These are phyloP conservation scores for Kuraishia cidri DNA, from an alignment of 805 yeast genomes.

Conservation along the genomic window DNA sequence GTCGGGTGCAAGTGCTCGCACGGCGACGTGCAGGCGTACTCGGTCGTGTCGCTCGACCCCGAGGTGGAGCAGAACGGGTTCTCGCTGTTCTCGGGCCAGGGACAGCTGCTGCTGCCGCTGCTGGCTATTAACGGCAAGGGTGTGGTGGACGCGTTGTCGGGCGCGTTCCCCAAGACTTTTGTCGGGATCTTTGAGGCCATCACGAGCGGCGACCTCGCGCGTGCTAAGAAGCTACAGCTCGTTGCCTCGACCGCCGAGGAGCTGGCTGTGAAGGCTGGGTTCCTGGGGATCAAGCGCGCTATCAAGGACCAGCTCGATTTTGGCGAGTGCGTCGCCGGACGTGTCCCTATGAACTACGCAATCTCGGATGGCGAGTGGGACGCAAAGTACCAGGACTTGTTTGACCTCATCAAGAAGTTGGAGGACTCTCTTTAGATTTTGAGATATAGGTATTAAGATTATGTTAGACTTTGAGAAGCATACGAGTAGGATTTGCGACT, in stretches of 20 bases:
- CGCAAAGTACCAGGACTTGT: conserved; percentile 8
- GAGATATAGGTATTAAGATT: too few species aligned
- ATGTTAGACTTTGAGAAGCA: too few species aligned
- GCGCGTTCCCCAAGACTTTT: conserved; percentile 36
- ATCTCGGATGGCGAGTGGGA: conserved; percentile 21
- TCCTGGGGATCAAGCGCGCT: conserved; percentile 34
- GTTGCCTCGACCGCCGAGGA: conserved; percentile 32
- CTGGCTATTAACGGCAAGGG: conserved; percentile 33
- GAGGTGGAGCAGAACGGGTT: conserved; percentile 27
- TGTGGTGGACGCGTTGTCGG: conserved; percentile 38
- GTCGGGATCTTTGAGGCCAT: conserved; percentile 26
- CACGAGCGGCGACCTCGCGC: conserved; percentile 25
- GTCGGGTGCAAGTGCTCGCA: conserved; percentile 41
- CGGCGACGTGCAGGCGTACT: conserved; percentile 33
- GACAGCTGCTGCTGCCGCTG: conserved; percentile 38
- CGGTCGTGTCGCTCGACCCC: conserved; percentile 29
- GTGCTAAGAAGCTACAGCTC: conserved; percentile 30
- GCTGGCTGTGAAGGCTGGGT: conserved; percentile 25
- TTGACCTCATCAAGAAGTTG: conserved; percentile 5
- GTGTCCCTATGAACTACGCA: conserved; percentile 34
- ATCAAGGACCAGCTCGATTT: conserved; percentile 22
- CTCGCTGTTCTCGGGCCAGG: conserved; percentile 35
- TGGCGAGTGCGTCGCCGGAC: conserved; percentile 30
- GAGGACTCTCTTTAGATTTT: conserved; percentile 3
- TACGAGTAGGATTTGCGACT: too few species aligned